Percentiles rank a stretch among this genome's conserved stretches.
Evolutionary conservation across 768 basidiomycete species (phyloP).

Genomic region (Boletus subcaerulescens): DNA sequence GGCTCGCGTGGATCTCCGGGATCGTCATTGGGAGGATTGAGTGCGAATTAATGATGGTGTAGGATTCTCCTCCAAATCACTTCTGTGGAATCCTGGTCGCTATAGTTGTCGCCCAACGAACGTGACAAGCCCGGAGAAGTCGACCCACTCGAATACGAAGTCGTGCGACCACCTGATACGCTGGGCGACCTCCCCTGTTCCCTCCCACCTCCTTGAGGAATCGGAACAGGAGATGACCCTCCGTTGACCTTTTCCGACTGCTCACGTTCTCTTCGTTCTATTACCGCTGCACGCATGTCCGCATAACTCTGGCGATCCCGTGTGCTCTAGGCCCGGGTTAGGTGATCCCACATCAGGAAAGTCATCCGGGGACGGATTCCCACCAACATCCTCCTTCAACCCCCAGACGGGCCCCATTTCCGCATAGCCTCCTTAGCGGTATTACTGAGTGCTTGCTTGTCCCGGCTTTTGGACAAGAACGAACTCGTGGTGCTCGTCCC

Average conservation of each 20-base stretch:
- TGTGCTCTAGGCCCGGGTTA: slow-evolving; percentile 35
- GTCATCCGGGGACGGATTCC: slow-evolving; percentile 36
- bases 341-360: slow-evolving; percentile 40
- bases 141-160: slow-evolving; percentile 24
- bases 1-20: slow-evolving; percentile 82
- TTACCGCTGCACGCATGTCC: slow-evolving; percentile 74
- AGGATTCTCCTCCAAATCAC: slow-evolving; percentile 24
- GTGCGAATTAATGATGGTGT: slow-evolving; percentile 58
- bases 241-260: slow-evolving; percentile 19
- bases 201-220: slow-evolving; percentile 26
- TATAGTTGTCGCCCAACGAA: slow-evolving; percentile 32
- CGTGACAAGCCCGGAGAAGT: slow-evolving; percentile 34
- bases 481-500: slow-evolving; percentile 36
- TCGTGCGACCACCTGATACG: slow-evolving; percentile 24
- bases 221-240: slow-evolving; percentile 33
- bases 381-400: slow-evolving; percentile 51
- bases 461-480: slow-evolving; percentile 73
- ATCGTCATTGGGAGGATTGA: slow-evolving; percentile 83
- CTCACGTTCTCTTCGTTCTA: slow-evolving; percentile 56
- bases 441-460: slow-evolving; percentile 83
- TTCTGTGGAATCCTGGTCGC: slow-evolving; percentile 33
- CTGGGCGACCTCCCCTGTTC: slow-evolving; percentile 28
- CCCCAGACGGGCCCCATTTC: slow-evolving; percentile 91
- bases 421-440: slow-evolving; percentile 86
- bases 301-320: slow-evolving; percentile 62